Conservation (phyloP, 306 rosid genomes). For the Lithocarpus polystachyus region DNA sequence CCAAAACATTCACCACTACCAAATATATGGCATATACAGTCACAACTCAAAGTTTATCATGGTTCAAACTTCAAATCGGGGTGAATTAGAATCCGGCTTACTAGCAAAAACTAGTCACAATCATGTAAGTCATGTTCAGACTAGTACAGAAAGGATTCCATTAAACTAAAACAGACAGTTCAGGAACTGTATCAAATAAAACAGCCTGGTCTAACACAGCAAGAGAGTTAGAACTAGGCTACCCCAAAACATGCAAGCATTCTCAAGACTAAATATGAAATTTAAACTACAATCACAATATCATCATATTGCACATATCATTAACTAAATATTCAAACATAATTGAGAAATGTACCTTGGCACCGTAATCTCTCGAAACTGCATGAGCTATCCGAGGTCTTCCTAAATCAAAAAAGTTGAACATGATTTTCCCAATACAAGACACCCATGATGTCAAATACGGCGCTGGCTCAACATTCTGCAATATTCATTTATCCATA, state of each 20-base stretch:
- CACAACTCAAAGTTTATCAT: neutral
- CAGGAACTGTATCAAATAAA: no score
- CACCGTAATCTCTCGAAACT: constrained; percentile 96
- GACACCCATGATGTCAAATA: constrained; percentile 89
- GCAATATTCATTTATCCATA: constrained; percentile 24
- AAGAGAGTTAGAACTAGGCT: no score
- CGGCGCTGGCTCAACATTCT: constrained; percentile 92
- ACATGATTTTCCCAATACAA: constrained; percentile 92
- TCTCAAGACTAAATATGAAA: neutral
- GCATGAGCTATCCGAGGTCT: constrained; percentile 88
- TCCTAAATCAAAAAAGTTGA: constrained; percentile 87
- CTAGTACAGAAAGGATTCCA: no score
- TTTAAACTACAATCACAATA: neutral
- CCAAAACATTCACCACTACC: no score
- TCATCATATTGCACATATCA: no score
- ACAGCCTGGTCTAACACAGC: no score
- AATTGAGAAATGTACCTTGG: constrained; percentile 51
- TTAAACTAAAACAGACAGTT: no score
- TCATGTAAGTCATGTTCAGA: neutral
- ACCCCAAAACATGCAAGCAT: neutral
- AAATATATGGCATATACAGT: no score
- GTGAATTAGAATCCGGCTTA: neutral
- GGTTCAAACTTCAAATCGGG: neutral
- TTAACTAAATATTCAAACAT: neutral
- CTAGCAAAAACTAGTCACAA: neutral